Evolutionary conservation across 257 asterid species (phyloP).

Genomic region (Craterostigma plantagineum): DNA sequence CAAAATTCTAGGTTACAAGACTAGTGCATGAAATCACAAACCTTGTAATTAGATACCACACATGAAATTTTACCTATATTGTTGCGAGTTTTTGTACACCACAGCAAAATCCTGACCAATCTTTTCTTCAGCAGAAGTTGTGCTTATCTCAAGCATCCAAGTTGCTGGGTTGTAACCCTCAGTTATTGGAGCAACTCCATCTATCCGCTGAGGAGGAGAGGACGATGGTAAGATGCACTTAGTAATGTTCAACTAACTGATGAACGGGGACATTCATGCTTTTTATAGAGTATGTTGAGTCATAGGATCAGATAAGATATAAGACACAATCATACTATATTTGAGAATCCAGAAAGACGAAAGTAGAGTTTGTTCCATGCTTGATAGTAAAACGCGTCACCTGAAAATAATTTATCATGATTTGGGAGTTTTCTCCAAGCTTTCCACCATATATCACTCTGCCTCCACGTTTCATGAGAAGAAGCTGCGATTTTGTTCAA

Average conservation of each 20-base stretch:
- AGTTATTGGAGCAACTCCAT: constrained; percentile 42
- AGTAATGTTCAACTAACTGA: no score
- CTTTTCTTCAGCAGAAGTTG: constrained; percentile 53
- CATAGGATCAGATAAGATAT: no score
- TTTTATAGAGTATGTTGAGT: no score
- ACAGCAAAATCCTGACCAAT: constrained; percentile 43
- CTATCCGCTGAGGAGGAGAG: constrained; percentile 18
- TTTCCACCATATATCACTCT: constrained; percentile 82
- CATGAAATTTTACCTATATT: constrained; percentile 28
- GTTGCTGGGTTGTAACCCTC: constrained; percentile 82
- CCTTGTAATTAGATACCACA: no score
- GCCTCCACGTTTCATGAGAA: constrained; percentile 89
- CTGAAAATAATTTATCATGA: constrained; percentile 67
- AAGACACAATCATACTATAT: no score
- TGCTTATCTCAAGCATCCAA: constrained; percentile 88
- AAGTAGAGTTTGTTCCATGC: not conserved
- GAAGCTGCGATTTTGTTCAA: constrained; percentile 35
- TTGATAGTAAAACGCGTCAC: constrained; percentile 13
- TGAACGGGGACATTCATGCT: no score
- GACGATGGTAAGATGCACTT: not conserved
- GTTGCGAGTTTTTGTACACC: constrained; percentile 39
- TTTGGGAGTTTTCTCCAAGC: constrained; percentile 66
- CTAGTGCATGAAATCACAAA: not conserved
- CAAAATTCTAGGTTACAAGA: no score
- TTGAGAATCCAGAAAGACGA: not conserved